Evolutionary conservation across 306 rosid species (phyloP).

Genomic region (Betula pendula): DNA sequence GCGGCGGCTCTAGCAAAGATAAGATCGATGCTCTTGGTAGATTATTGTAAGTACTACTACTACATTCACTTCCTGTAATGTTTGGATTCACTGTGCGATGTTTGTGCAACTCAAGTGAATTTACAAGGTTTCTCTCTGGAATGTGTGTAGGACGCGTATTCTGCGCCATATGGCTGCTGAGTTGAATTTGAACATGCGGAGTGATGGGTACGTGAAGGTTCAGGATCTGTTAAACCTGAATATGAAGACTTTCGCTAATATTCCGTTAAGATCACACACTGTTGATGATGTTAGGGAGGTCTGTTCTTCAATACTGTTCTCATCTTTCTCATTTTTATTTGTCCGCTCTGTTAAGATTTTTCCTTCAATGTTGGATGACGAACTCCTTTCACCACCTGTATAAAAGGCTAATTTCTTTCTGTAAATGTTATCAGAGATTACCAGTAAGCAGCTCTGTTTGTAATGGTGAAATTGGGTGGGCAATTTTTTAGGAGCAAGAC

Average conservation of each 20-base stretch:
- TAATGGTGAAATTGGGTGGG: background rate
- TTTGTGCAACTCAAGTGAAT: background rate
- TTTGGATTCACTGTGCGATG: background rate
- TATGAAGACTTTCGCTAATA: slow-evolving; percentile 74
- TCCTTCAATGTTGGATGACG: background rate
- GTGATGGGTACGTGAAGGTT: slow-evolving; percentile 80
- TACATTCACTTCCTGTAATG: slow-evolving; percentile 6
- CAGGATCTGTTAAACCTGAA: slow-evolving; percentile 70
- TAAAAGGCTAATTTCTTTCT: background rate
- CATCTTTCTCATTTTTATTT: background rate
- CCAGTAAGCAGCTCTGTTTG: background rate
- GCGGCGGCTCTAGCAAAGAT: slow-evolving; percentile 63
- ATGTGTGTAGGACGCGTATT: slow-evolving; percentile 64
- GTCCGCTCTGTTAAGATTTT: slow-evolving; percentile 6
- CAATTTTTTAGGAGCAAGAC: background rate
- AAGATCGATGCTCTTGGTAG: slow-evolving; percentile 93
- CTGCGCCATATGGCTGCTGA: slow-evolving; percentile 91
- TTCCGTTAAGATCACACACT: slow-evolving; percentile 74
- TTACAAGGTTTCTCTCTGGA: background rate
- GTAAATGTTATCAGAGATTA: background rate
- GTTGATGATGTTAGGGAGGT: slow-evolving; percentile 88
- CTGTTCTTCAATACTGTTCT: slow-evolving; percentile 26
- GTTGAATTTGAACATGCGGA: slow-evolving; percentile 68
- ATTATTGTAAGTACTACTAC: slow-evolving; percentile 63
- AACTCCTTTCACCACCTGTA: background rate